A percentile compares a stretch with the other conserved stretches of the same genome.
Conservation (phyloP, 1,139 yeast genomes). For the Geotrichum phurueaensis region DNA sequence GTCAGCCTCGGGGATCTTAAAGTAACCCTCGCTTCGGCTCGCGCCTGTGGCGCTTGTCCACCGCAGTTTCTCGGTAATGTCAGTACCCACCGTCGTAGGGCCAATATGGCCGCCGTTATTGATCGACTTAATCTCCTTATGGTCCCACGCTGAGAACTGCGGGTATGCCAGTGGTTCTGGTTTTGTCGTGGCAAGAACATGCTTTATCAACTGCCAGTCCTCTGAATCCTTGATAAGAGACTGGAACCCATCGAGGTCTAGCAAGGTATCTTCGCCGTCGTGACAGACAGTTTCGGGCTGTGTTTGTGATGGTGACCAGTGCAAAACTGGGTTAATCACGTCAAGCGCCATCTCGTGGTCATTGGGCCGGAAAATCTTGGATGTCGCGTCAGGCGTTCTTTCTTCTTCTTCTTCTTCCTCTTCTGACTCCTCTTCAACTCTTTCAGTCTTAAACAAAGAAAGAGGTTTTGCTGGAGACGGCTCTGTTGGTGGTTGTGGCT, state of each 20-base stretch:
- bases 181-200: constrained; percentile 38
- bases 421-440: constrained; percentile 12
- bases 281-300: constrained; percentile 49
- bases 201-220: constrained; percentile 52
- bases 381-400: constrained; percentile 10
- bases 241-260: constrained; percentile 51
- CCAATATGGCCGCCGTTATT: constrained; percentile 20
- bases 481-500: neutral
- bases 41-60: constrained; percentile 45
- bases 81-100: constrained; percentile 3
- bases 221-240: constrained; percentile 62
- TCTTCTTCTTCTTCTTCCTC: constrained; percentile 15
- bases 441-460: constrained; percentile 1
- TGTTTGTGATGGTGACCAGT: constrained; percentile 25
- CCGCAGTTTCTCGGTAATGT: constrained; percentile 17
- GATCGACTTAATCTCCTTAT: constrained; percentile 33
- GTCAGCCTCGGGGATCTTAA: constrained; percentile 63
- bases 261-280: constrained; percentile 36
- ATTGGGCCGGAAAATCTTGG: constrained; percentile 9
- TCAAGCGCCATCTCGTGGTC: constrained; percentile 6
- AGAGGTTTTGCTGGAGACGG: neutral
- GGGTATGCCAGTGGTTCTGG: constrained; percentile 39
- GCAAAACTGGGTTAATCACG: constrained; percentile 5
- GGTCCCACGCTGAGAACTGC: constrained; percentile 68
- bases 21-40: constrained; percentile 69